Base-by-base conservation (phyloP, 1,139 yeast genomes). In the Tardiomyces depauwii region DNA sequence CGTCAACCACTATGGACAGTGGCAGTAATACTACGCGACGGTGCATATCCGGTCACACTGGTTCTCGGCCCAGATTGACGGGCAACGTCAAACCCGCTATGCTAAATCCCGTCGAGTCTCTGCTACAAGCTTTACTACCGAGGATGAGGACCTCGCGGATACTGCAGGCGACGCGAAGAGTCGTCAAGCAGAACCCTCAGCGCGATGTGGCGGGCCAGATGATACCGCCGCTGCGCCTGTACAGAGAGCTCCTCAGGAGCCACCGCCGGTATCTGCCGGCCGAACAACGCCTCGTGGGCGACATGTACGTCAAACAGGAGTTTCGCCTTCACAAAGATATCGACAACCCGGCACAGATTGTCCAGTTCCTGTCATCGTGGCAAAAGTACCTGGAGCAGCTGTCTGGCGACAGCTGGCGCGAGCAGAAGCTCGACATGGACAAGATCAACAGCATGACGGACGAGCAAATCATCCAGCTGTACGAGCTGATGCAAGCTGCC, bases 341-440 rank as follows among this genome's bases (percentile, higher is more conserved):
- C 13, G 96, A 88, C 55, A 88, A 91, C 62, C 97, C 98, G 1
- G 71, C 88, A 38, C 95, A 89, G 60, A 87, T 91, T 33, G 89
- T 93, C 10, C 97, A 96, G 12, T 91, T 91, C 58, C 72, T 91
- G 52, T 78, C 95, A 1, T 82, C 87, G 53, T 91, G 98, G 98
- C 98, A 91, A 55, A 60, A 86, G 56, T 91, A 91, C 58, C 73
- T 86, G 49, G 76, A 77, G 47, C 70, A 73, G 60, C 74, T 91
- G 36, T 80, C 80, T 42, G 84, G 86, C 14, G 93, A 85, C 2
- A 70, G 73, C 40, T 91, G 97, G 97, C 68, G 74, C 60, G 75
- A 73, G 44, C 86, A 82, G 9, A 77, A 78, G 42, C 67, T 91
- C 58, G 79, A 82, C 39, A 69, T 76, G 54, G 72, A 70, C 39